These are phyloP conservation scores for Neurospora cerealis DNA, from an alignment of 495 filamentous ascomycete species.

Conservation along the genomic window DNA sequence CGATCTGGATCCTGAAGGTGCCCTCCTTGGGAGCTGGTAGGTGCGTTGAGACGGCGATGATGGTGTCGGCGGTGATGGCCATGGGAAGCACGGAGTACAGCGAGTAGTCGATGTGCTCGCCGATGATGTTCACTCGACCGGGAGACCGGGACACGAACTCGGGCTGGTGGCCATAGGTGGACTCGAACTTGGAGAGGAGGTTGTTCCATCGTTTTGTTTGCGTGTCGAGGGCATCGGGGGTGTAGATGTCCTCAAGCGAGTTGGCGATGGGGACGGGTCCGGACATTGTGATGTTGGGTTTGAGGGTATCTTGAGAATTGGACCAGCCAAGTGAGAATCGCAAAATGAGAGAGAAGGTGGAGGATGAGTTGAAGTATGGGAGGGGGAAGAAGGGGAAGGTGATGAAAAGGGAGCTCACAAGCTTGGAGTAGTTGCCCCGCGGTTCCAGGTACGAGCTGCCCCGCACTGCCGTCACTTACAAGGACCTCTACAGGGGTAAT, in stretches of 20 bases:
- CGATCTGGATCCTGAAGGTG: slow-evolving; percentile 44
- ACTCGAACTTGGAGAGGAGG: slow-evolving; percentile 61
- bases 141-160: slow-evolving; percentile 85
- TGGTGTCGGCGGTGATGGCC: slow-evolving; percentile 81
- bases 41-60: slow-evolving; percentile 70
- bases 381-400: not conserved
- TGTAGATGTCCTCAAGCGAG: slow-evolving; percentile 59
- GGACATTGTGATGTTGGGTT: slow-evolving; percentile 33
- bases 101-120: slow-evolving; percentile 98
- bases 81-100: slow-evolving; percentile 94
- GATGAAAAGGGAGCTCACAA: not conserved
- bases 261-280: slow-evolving; percentile 48
- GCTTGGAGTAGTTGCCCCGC: not conserved
- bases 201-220: slow-evolving; percentile 61
- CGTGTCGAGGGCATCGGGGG: slow-evolving; percentile 42
- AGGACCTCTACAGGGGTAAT: not conserved
- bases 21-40: slow-evolving; percentile 24
- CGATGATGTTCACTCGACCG: slow-evolving; percentile 95
- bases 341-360: not conserved
- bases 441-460: not conserved
- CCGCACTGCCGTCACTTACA: not conserved
- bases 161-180: slow-evolving; percentile 57
- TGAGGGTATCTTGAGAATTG: not conserved
- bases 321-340: not conserved
- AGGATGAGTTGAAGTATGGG: not conserved